A percentile compares a stretch with the other conserved stretches of the same genome.
phyloP scores from a whole-genome alignment of 495 filamentous ascomycete genomes.

The Xylaria sp. region DNA sequence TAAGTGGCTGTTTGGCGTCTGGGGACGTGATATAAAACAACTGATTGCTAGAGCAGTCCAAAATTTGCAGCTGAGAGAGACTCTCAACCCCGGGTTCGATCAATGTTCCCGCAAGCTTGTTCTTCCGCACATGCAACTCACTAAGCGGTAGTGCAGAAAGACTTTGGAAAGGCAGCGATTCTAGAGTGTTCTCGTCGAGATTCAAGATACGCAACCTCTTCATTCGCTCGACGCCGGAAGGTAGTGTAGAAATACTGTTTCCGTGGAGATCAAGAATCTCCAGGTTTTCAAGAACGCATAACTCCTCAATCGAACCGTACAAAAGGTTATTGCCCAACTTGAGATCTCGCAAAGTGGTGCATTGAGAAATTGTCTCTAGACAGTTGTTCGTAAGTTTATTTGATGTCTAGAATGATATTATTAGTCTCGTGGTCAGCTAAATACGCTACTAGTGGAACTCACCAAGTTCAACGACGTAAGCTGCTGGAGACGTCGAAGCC shows the following conservation, averaged over 20 bases:
- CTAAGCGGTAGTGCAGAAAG: conserved; percentile 71
- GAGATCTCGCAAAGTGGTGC: conserved; percentile 75
- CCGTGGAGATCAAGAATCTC: conserved; percentile 82
- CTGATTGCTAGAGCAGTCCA: conserved; percentile 81
- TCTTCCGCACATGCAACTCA: conserved; percentile 80
- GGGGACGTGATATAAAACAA: conserved; percentile 57
- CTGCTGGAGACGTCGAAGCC: conserved; percentile 72
- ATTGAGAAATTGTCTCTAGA: conserved; percentile 74
- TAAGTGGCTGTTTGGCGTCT: conserved; percentile 33
- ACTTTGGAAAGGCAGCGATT: conserved; percentile 69
- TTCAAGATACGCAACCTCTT: conserved; percentile 74
- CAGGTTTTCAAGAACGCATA: conserved; percentile 68
- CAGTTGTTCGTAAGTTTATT: conserved; percentile 76
- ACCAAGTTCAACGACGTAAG: conserved; percentile 84
- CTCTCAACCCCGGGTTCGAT: conserved; percentile 65
- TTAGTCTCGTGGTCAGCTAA: conserved; percentile 27
- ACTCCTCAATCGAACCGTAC: conserved; percentile 65
- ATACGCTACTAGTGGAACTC: conserved; percentile 34
- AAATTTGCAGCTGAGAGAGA: conserved; percentile 67
- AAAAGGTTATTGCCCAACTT: conserved; percentile 82
- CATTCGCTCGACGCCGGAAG: conserved; percentile 68
- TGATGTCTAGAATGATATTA: conserved; percentile 62
- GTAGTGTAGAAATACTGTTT: conserved; percentile 81
- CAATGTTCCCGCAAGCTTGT: conserved; percentile 75
- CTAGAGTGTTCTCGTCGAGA: conserved; percentile 76